A percentile compares a stretch with the other conserved stretches of the same genome.
Evolutionary conservation across 139 green algal species (phyloP).

Genomic region (Microglena sp.): DNA sequence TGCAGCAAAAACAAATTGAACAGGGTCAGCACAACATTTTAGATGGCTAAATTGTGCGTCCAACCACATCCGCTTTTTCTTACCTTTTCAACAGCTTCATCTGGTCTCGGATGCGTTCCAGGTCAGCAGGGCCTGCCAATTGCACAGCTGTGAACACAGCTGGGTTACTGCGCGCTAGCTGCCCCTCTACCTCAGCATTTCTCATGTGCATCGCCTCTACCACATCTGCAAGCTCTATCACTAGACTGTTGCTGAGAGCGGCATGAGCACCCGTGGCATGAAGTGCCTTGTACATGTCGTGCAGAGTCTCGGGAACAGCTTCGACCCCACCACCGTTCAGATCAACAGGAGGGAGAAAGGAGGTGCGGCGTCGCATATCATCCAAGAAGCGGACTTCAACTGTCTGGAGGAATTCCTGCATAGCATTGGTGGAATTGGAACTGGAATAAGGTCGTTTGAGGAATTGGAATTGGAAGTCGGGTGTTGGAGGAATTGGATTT

Average conservation of each 20-base stretch:
- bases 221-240: conserved; percentile 3
- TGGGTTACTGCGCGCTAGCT: conserved; percentile 41
- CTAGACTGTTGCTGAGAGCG: background rate
- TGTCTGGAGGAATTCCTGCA: conserved; percentile 52
- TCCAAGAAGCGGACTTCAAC: conserved; percentile 70
- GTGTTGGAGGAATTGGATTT: too few relatives aligned
- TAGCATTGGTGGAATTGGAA: too few relatives aligned
- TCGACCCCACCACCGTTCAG: background rate
- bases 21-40: too few relatives aligned
- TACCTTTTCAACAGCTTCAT: conserved; percentile 54
- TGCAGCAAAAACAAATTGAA: too few relatives aligned
- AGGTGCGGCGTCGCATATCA: conserved; percentile 63
- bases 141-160: conserved; percentile 41
- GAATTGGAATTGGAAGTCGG: too few relatives aligned
- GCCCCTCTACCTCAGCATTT: conserved; percentile 29
- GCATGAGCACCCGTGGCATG: too few relatives aligned
- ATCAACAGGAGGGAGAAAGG: too few relatives aligned
- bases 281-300: conserved; percentile 18
- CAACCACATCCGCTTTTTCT: too few relatives aligned
- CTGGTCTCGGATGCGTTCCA: conserved; percentile 40
- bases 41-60: too few relatives aligned
- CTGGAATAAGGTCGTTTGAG: too few relatives aligned
- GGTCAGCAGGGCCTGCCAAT: conserved; percentile 14
- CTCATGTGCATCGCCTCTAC: conserved; percentile 10
- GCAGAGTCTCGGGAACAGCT: conserved; percentile 13